A percentile compares a stretch with the other conserved stretches of the same genome.
Conservation (phyloP, 2,329 filamentous ascomycete genomes). For the Curvularia hawaiiensis region DNA sequence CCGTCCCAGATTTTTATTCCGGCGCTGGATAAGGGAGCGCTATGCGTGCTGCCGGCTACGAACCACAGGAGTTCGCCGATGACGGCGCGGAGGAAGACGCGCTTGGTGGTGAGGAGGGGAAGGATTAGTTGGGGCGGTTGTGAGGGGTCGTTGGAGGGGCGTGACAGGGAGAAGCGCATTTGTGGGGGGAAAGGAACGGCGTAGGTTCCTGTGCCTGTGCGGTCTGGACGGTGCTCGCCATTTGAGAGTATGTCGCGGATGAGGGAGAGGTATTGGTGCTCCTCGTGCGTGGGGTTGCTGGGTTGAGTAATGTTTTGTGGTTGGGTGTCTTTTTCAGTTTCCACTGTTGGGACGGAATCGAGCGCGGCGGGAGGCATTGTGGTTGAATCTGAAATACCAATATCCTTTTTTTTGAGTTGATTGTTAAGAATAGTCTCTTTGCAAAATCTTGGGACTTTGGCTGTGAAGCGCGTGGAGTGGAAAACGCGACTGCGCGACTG, state of each 20-base stretch:
- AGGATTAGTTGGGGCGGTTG: constrained; percentile 66
- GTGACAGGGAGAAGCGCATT: constrained; percentile 83
- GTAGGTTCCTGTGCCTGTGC: constrained; percentile 91
- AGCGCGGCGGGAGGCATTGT: constrained; percentile 38
- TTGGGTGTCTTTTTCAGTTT: constrained; percentile 26
- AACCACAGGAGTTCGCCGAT: constrained; percentile 97
- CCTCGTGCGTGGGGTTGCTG: constrained; percentile 66
- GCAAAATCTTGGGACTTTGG: neutral
- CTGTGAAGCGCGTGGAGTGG: constrained; percentile 33
- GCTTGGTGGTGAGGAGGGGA: constrained; percentile 95
- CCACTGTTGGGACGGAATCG: constrained; percentile 30
- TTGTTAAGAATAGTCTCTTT: neutral
- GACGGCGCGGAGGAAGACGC: constrained; percentile 90
- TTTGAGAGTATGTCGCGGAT: constrained; percentile 81
- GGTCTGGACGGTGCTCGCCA: constrained; percentile 88
- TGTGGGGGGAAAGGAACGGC: constrained; percentile 87
- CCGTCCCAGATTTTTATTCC: constrained; percentile 99
- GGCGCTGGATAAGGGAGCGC: constrained; percentile 72
- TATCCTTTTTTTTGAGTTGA: neutral
- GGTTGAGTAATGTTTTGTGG: constrained; percentile 21
- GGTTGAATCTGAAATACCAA: neutral
- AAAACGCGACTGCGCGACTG: constrained; percentile 41
- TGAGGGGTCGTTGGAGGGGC: constrained; percentile 50
- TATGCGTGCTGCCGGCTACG: constrained; percentile 81
- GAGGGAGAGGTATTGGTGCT: constrained; percentile 90